Base-by-base conservation (phyloP, 352 stramenopile genomes). In the Phytophthora rubi region DNA sequence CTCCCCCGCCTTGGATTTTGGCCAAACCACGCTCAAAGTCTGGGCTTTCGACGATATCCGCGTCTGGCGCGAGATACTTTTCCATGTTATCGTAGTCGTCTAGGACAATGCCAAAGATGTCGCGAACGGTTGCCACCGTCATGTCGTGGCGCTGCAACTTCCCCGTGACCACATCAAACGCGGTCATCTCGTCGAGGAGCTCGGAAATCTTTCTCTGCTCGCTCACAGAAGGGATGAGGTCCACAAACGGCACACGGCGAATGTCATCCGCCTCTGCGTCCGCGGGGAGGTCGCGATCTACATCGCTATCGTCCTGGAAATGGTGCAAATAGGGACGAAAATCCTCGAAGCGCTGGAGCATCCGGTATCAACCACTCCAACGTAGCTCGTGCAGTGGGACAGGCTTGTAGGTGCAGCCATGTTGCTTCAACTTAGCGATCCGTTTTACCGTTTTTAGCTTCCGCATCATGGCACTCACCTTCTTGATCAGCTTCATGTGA, bases 101-200 rank as follows among this genome's bases (percentile, higher is more conserved):
- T 5, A 65, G 5, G 2, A 68, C 42, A 28, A 52, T 26, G 18
- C 61, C 60, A 61, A 68, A 61, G 6, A 55, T 61, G 15, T 60
- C 52, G 3, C 60, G 51, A 35, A 61, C 30, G n/a, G 42, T 58
- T 21, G 53, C 33, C 12, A 68, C 42, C 1, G 62, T 62, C 30
- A 62, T 68, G 23, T 62, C 53, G 0, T 58, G 1, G 21, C 42
- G 42, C 44, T 68, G 62, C 1, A 61, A 44, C 9, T 51, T 56
- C 10, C 15, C 8, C 23, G 62, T 62, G 16, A 58, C 62, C 2
- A 47, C 53, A 42, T 62, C 62, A 45, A 68, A 68, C 8, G 53
- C 21, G 4, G 62, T 58, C 53, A 68, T 62, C 9, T 58, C 59
- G 16, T 59, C 59, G n/a, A 65, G 35, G 0, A 65, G 33, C 1